Conservation (phyloP, 176 grass and related monocot genomes). For the Oryza meridionalis region DNA sequence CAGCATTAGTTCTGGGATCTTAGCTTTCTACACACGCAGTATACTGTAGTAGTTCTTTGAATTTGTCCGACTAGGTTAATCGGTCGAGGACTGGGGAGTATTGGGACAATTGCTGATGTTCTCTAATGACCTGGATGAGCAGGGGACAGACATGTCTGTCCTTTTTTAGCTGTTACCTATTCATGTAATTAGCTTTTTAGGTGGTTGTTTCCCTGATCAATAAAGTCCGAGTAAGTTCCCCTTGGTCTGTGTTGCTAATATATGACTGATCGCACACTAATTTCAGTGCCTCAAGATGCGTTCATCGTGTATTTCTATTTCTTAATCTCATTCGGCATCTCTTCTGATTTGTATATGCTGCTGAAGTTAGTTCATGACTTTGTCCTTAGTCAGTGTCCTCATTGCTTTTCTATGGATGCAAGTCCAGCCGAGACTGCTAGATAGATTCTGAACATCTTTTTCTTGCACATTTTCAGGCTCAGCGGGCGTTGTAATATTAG, state of each 20-base stretch:
- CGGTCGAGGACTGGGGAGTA: background rate
- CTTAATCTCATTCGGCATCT: background rate
- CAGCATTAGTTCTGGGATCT: background rate
- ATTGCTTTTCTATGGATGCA: background rate
- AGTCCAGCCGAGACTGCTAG: background rate
- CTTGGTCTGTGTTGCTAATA: background rate
- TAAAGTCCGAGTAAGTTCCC: background rate
- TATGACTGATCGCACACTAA: background rate
- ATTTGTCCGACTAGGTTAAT: background rate
- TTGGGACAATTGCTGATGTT: background rate
- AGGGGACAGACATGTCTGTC: background rate
- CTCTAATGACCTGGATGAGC: background rate
- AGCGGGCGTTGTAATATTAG: background rate
- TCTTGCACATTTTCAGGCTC: constrained; percentile 23
- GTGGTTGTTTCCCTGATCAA: background rate
- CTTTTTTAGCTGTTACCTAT: background rate
- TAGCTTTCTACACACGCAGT: background rate
- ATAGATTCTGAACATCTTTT: constrained; percentile 5
- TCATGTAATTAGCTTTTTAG: background rate
- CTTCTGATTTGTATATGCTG: background rate
- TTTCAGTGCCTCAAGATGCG: background rate
- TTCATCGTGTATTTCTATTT: background rate
- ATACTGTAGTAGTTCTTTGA: background rate
- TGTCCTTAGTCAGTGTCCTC: background rate
- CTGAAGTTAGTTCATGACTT: background rate